phyloP scores from a whole-genome alignment of 768 basidiomycete genomes.

The Cystofilobasidium bisporidii region DNA sequence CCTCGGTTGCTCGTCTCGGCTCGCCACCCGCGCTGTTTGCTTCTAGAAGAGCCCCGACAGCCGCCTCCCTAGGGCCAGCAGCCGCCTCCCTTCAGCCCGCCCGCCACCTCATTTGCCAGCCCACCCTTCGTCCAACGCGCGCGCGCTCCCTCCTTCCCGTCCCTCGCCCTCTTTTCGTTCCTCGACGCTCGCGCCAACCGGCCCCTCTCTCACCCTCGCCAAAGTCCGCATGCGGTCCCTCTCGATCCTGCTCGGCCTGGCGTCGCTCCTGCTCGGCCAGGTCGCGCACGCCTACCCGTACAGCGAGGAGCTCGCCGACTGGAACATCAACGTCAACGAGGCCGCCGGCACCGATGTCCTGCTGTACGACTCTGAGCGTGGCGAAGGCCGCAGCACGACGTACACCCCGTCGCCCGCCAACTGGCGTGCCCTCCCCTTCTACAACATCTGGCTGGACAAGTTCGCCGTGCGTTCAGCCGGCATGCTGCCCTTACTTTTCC shows the following conservation, averaged over 20 bases:
- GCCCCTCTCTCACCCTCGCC: too few species aligned
- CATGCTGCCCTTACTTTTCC: too few species aligned
- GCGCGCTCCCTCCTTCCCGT: too few species aligned
- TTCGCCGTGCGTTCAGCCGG: constrained; percentile 48
- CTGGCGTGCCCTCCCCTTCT: constrained; percentile 53
- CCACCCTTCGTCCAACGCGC: too few species aligned
- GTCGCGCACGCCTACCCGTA: constrained; percentile 39
- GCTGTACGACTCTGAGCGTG: constrained; percentile 55
- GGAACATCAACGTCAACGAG: constrained; percentile 71
- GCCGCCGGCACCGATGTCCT: constrained; percentile 53
- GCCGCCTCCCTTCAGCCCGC: too few species aligned
- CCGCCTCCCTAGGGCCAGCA: too few species aligned
- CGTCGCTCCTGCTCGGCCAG: constrained; percentile 8
- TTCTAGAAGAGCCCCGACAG: too few species aligned
- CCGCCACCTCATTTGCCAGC: too few species aligned
- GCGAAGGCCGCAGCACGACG: constrained; percentile 45
- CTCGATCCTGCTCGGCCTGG: neutral
- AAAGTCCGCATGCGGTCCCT: constrained; percentile 1
- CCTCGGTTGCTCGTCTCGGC: too few species aligned
- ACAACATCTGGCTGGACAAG: constrained; percentile 62
- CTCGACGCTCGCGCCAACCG: too few species aligned
- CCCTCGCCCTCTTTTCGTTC: too few species aligned
- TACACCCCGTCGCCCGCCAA: constrained; percentile 74
- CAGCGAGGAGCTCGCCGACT: constrained; percentile 54
- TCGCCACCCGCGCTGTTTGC: too few species aligned